phyloP scores from a whole-genome alignment of 139 green algal species.

The Micractinium conductrix region DNA sequence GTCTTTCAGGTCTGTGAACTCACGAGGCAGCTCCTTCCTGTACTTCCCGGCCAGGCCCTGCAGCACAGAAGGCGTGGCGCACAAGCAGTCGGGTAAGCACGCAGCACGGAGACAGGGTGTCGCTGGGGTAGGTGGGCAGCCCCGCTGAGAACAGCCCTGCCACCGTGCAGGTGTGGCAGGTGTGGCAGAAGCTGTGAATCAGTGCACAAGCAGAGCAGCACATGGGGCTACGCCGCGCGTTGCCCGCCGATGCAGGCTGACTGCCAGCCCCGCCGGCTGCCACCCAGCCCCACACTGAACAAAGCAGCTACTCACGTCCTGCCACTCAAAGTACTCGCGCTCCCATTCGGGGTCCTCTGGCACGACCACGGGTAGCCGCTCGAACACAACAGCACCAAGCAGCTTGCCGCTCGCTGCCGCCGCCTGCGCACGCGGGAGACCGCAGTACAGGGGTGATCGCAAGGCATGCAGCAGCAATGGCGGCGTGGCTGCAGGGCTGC shows the following conservation, averaged over 20 bases:
- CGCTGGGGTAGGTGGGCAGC: too few species aligned
- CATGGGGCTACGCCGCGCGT: too few species aligned
- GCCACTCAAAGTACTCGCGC: conserved; percentile 34
- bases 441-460: background rate
- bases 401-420: conserved; percentile 15
- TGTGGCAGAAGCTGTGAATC: too few species aligned
- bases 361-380: conserved; percentile 50
- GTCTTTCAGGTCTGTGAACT: conserved; percentile 32
- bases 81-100: background rate
- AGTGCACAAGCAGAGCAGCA: too few species aligned
- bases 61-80: background rate
- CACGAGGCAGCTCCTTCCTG: conserved; percentile 23
- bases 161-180: too few species aligned
- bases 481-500: background rate
- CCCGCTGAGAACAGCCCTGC: too few species aligned
- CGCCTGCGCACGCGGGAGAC: too few species aligned
- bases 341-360: conserved; percentile 43
- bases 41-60: conserved; percentile 10
- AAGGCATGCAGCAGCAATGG: background rate
- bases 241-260: too few species aligned
- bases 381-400: conserved; percentile 40
- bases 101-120: too few species aligned
- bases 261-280: too few species aligned
- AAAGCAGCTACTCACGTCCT: background rate
- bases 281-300: too few species aligned